phyloP scores from a whole-genome alignment of 2,329 filamentous ascomycete genomes.

The Pestalotiopsis sp. region DNA sequence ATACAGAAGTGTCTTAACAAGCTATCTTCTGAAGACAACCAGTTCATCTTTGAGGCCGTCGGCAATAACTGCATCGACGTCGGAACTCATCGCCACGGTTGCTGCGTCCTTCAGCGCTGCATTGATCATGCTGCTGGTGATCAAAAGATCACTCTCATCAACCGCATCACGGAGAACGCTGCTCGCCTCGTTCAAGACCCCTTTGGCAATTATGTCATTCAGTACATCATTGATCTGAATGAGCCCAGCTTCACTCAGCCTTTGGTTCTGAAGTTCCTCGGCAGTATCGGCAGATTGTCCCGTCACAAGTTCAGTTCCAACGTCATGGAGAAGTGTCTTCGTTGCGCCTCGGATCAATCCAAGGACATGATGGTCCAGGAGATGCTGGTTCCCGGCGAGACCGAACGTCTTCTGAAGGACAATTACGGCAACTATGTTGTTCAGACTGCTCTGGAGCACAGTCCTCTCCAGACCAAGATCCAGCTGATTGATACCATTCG shows the following conservation, averaged over 20 bases:
- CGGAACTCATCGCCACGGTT: constrained; percentile 95
- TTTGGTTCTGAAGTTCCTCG: constrained; percentile 78
- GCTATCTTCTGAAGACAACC: constrained; percentile 78
- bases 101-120: constrained; percentile 96
- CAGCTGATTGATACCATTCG: constrained; percentile 83
- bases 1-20: constrained; percentile 99
- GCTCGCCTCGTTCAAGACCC: constrained; percentile 91
- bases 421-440: constrained; percentile 98
- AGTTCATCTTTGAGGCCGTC: constrained; percentile 97
- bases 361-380: constrained; percentile 85
- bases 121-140: constrained; percentile 93
- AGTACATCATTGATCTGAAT: constrained; percentile 96
- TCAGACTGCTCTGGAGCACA: constrained; percentile 90
- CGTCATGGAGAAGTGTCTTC: constrained; percentile 94
- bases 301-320: constrained; percentile 99
- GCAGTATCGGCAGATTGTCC: constrained; percentile 72
- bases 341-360: constrained; percentile 75
- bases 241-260: constrained; percentile 88
- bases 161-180: constrained; percentile 86
- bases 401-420: constrained; percentile 88
- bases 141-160: constrained; percentile 86
- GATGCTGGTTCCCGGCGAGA: constrained; percentile 72
- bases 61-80: constrained; percentile 85
- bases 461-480: constrained; percentile 72
- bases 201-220: constrained; percentile 97